Base-by-base conservation (phyloP, 73 alveolate genomes). In the Paramecium caudatum region DNA sequence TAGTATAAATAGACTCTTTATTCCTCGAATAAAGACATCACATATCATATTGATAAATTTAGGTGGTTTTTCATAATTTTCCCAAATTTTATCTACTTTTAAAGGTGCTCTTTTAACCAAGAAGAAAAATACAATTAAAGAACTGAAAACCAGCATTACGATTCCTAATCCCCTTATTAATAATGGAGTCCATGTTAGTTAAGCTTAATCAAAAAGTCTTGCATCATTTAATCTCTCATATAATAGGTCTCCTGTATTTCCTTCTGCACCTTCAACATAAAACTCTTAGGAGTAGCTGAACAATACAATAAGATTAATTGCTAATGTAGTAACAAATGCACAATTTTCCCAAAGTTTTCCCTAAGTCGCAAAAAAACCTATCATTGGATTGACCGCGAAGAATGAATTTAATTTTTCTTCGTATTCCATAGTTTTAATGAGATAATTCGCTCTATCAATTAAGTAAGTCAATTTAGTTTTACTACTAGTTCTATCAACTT, bases 361-460 rank as follows among this genome's bases (percentile, higher is more conserved):
- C 41, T 88, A 84, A 48, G 94, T 80, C 13, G 94, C 90, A 1
- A 95, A 74, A 25, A 82, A 94, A 85, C 39, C 94, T 88, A 46
- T 83, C 45, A 81, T 90, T 62, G 68, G 95, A 95, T 61, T 93
- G 65, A 69, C 90, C 25, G 48, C 90, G 61, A 7, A 94, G 85
- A 90, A 92, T 91, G 86, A 93, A 83, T 93, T 86, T 15, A 95
- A 91, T 68, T 88, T 90, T 82, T 94, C 97, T 65, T 95, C 98
- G 55, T 96, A 96, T 84, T 95, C 96, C 98, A 96, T 97, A 91
- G 94, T 98, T 68, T 97, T 97, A 84, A 95, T 96, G n/a, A 98
- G 91, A 61, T 95, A 95, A 1, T 95, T 96, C 19, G 96, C 95
- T 46, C 93, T 94, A 41, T 91, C 94, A 81, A 97, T 90, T 13